Conservation (phyloP, 768 basidiomycete species). For the Pisolithus albus region DNA sequence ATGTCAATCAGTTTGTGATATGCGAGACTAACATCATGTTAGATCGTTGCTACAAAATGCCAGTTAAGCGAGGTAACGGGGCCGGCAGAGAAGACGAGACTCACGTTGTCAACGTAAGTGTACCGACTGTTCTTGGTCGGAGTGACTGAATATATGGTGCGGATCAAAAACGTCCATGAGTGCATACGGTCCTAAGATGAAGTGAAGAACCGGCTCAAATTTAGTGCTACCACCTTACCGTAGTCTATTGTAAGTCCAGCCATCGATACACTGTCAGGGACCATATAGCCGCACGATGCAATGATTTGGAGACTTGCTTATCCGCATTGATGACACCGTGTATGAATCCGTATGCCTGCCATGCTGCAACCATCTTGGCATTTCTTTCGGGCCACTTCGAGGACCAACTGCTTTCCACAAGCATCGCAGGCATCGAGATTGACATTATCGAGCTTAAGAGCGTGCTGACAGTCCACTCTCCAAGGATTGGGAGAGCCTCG, state of each 20-base stretch:
- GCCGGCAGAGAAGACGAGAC: conserved; percentile 1
- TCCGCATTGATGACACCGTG: conserved; percentile 97
- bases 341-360: conserved; percentile 96
- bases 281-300: conserved; percentile 2
- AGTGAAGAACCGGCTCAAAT: neutral
- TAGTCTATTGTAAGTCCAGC: conserved; percentile 76
- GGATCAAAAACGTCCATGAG: conserved; percentile 93
- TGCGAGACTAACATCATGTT: conserved; percentile 56
- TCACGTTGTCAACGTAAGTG: conserved; percentile 57
- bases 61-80: conserved; percentile 1
- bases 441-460: conserved; percentile 42
- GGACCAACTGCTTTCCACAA: conserved; percentile 68
- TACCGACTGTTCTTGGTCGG: conserved; percentile 74
- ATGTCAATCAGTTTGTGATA: neutral
- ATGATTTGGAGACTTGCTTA: conserved; percentile 46
- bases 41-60: conserved; percentile 51
- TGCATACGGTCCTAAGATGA: conserved; percentile 67
- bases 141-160: conserved; percentile 87
- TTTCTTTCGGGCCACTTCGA: conserved; percentile 79
- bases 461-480: conserved; percentile 65
- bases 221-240: conserved; percentile 30
- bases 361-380: conserved; percentile 87
- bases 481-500: conserved; percentile 68
- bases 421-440: conserved; percentile 40
- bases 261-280: conserved; percentile 53